Base-by-base conservation (phyloP, 2,329 filamentous ascomycete species). In the Arthroderma uncinatum region DNA sequence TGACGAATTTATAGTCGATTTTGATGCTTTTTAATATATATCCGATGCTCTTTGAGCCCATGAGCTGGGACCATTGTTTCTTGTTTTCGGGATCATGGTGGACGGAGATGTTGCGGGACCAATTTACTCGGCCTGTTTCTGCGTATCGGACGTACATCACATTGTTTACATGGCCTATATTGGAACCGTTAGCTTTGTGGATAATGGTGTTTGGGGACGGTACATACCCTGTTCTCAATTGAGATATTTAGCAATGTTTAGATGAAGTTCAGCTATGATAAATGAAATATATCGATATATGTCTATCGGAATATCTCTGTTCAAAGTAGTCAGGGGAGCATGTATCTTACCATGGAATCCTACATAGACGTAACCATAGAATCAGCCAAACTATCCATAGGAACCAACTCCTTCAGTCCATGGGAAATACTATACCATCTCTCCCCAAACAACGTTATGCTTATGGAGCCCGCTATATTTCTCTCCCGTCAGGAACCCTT, bases 1-100 rank as follows among this genome's bases (percentile, higher is more conserved):
- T 62, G 68, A 93, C 89, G 73, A 94, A 90, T 74, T 95, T 95
- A 72, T 86, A 95, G 63, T 94, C 85, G 0, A 87, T 84, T 64
- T 80, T 86, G 63, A 95, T 89, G 63, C 84, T 89, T 64, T 83
- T 81, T 66, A 95, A 72, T 59, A 95, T 93, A 57, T 95, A 69
- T 0, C 91, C 90, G 16, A 83, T 75, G 0, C 80, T 79, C 23
- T 74, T 78, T 0, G 85, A 82, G 12, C 79, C 83, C 74, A 87
- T 81, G 40, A 95, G 74, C 52, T 85, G 79, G 12, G 73, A 70
- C 89, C 90, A 95, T 60, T 81, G 74, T 42, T 75, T 69, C 57
- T 76, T 75, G 62, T 91, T 78, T 30, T 71, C 69, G 0, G 82
- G 80, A 64, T 89, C 83, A 50, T 82, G 74, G 59, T 82, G 73